phyloP scores from a whole-genome alignment of 2,329 filamentous ascomycete genomes.

The Ceratocystis eucalypticola region DNA sequence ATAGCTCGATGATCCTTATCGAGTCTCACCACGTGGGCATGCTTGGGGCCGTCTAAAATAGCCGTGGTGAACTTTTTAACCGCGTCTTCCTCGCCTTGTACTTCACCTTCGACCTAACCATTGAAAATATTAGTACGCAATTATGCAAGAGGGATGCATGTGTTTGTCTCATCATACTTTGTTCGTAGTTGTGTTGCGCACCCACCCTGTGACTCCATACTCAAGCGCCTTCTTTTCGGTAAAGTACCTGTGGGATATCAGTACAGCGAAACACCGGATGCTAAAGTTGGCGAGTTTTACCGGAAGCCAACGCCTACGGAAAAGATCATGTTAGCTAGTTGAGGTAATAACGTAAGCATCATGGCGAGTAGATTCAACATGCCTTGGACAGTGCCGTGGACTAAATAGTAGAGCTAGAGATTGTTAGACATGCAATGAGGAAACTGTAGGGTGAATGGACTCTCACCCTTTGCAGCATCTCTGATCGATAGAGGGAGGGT shows the following conservation, averaged over 20 bases:
- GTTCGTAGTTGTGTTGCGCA: conserved; percentile 42
- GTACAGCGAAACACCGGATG: background rate
- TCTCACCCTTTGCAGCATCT: too few relatives aligned
- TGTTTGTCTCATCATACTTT: conserved; percentile 32
- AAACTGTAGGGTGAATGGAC: too few relatives aligned
- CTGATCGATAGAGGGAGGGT: too few relatives aligned
- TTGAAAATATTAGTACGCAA: background rate
- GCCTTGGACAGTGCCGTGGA: conserved; percentile 59
- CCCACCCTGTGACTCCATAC: conserved; percentile 46
- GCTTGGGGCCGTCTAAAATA: conserved; percentile 58
- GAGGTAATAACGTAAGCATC: background rate
- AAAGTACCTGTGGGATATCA: conserved; percentile 34
- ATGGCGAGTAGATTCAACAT: conserved; percentile 21
- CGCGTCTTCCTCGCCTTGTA: conserved; percentile 55
- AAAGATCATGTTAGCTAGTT: background rate
- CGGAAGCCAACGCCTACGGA: conserved; percentile 42
- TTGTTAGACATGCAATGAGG: background rate
- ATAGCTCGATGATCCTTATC: conserved; percentile 53
- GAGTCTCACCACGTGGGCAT: conserved; percentile 60
- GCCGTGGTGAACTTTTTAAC: conserved; percentile 60
- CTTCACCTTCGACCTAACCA: conserved; percentile 71
- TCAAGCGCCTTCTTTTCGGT: conserved; percentile 38
- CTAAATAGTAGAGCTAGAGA: conserved; percentile 45
- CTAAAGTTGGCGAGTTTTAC: conserved; percentile 24
- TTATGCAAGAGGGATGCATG: background rate